Conservation (phyloP, 2,329 filamentous ascomycete genomes). For the Pleoardoris graminearum region DNA sequence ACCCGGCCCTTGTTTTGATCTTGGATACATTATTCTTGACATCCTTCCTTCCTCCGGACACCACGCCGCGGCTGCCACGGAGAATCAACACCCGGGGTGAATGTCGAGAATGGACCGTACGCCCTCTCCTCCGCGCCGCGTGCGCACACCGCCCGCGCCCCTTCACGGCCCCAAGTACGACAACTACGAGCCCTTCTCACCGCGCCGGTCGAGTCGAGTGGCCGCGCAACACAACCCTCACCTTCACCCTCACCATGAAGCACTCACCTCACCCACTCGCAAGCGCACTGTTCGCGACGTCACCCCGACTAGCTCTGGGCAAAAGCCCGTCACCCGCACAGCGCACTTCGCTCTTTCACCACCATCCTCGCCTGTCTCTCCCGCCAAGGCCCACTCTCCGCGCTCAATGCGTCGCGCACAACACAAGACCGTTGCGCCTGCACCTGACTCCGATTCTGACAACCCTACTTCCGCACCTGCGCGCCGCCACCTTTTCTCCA, state of each 20-base stretch:
- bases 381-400: conserved; percentile 33
- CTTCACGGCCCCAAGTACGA: conserved; percentile 66
- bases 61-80: conserved; percentile 12
- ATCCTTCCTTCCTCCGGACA: conserved; percentile 20
- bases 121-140: conserved; percentile 61
- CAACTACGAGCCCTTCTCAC: conserved; percentile 72
- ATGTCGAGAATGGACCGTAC: conserved; percentile 52
- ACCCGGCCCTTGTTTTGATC: conserved; percentile 12
- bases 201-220: conserved; percentile 66
- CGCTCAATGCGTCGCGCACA: conserved; percentile 38
- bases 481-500: conserved; percentile 29
- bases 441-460: conserved; percentile 39
- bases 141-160: conserved; percentile 71
- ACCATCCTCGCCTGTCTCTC: conserved; percentile 47
- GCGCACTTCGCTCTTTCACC: conserved; percentile 52
- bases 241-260: conserved; percentile 30
- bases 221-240: conserved; percentile 54
- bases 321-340: conserved; percentile 43
- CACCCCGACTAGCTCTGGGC: conserved; percentile 35
- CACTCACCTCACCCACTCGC: conserved; percentile 18
- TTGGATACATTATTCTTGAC: conserved; percentile 14
- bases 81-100: neutral
- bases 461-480: conserved; percentile 30
- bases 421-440: conserved; percentile 17
- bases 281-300: conserved; percentile 31